These are phyloP conservation scores for Penicillium ochrochloron DNA, from an alignment of 495 filamentous ascomycete genomes.

Conservation along the genomic window DNA sequence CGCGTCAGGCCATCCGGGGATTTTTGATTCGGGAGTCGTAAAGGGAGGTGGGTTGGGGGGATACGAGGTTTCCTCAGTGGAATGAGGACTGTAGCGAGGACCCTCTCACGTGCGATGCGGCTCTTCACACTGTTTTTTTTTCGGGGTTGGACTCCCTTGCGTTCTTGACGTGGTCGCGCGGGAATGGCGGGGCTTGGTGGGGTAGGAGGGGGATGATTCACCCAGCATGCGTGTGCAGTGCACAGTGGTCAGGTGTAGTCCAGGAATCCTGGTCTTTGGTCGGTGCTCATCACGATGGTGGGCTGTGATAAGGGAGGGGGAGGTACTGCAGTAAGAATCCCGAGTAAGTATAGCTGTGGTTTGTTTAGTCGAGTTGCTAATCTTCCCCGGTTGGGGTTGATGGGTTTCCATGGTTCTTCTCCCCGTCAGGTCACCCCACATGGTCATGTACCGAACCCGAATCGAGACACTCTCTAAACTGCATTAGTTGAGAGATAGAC, in stretches of 20 bases:
- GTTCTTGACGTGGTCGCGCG: constrained; percentile 36
- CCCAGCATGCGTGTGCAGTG: constrained; percentile 1
- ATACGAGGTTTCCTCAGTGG: constrained; percentile 1
- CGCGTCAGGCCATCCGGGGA: constrained; percentile 37
- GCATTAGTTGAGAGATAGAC: not conserved
- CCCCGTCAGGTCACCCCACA: not conserved
- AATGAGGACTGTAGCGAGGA: not conserved
- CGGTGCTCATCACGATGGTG: not conserved
- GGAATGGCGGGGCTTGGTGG: constrained; percentile 37
- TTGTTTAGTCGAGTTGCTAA: not conserved
- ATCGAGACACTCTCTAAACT: no score
- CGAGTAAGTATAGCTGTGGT: not conserved
- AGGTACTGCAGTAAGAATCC: not conserved
- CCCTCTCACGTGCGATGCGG: constrained; percentile 33
- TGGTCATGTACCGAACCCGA: not conserved
- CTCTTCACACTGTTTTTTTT: constrained; percentile 18
- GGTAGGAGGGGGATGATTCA: constrained; percentile 8
- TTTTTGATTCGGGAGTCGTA: constrained; percentile 5
- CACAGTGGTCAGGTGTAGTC: constrained; percentile 1
- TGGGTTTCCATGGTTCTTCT: constrained; percentile 6
- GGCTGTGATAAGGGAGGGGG: not conserved
- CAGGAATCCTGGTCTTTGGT: not conserved
- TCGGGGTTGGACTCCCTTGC: constrained; percentile 17
- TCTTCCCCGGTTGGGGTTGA: not conserved
- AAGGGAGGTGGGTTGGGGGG: constrained; percentile 8